phyloP scores from a whole-genome alignment of 73 alveolate species.

The Paramecium octaurelia region DNA sequence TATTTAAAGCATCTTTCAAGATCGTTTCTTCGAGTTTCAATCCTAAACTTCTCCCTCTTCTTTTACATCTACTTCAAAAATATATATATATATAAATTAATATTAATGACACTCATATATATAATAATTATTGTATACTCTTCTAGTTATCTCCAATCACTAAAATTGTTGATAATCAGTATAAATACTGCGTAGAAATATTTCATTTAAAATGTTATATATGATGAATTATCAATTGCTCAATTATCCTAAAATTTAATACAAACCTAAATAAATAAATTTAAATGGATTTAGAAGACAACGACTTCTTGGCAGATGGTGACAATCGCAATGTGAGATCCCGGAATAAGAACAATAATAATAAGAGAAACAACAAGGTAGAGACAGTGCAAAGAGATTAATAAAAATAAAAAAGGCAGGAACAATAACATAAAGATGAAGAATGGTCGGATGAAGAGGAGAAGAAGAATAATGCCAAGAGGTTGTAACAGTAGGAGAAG shows the following conservation, averaged over 20 bases:
- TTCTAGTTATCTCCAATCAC: background rate
- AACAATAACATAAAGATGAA: background rate
- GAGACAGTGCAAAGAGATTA: background rate
- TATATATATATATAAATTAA: background rate
- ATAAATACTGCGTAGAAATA: background rate
- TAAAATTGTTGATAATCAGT: background rate
- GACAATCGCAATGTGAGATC: conserved; percentile 29
- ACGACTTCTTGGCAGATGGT: conserved; percentile 1
- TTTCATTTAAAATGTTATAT: background rate
- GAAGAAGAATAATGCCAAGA: background rate
- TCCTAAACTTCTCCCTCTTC: conserved; percentile 1
- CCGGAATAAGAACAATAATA: background rate
- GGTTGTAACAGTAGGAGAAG: background rate
- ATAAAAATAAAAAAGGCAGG: background rate
- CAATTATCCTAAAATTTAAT: background rate
- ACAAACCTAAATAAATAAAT: background rate
- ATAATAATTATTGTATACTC: background rate
- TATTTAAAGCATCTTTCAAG: background rate
- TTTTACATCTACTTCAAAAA: background rate
- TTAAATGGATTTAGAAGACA: conserved; percentile 35
- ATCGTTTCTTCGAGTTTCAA: background rate
- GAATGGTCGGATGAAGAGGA: conserved; percentile 12
- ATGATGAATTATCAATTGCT: background rate
- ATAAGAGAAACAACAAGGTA: background rate
- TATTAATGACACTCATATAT: background rate